Percentiles rank a stretch among this genome's conserved stretches.
Evolutionary conservation across 2,329 filamentous ascomycete species (phyloP).

Genomic region (Ophiognomonia clavigignenti-juglandacearum): DNA sequence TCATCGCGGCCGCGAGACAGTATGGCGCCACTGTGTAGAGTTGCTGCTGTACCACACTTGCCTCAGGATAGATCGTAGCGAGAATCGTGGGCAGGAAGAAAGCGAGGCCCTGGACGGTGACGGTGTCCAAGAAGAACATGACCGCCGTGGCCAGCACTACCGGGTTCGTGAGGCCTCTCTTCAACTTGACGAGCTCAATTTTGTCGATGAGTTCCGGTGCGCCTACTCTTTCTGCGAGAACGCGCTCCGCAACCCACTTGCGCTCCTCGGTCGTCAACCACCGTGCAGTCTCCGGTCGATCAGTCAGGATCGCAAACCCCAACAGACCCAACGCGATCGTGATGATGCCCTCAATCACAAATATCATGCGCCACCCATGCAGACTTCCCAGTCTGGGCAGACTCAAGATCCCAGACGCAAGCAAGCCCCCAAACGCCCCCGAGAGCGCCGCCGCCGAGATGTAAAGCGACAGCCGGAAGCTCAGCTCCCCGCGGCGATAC

Average conservation of each 20-base stretch:
- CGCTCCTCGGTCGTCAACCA: conserved; percentile 63
- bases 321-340: conserved; percentile 47
- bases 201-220: conserved; percentile 56
- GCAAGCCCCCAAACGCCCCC: conserved; percentile 60
- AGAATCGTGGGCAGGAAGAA: conserved; percentile 73
- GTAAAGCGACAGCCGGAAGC: conserved; percentile 57
- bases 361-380: conserved; percentile 64
- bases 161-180: conserved; percentile 60
- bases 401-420: conserved; percentile 56
- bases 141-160: conserved; percentile 44
- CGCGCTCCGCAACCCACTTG: conserved; percentile 54
- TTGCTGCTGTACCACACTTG: conserved; percentile 56
- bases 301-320: conserved; percentile 58
- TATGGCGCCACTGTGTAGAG: conserved; percentile 68
- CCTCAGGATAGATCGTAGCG: conserved; percentile 58
- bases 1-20: conserved; percentile 60
- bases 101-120: conserved; percentile 67
- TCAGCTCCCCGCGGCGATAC: conserved; percentile 58
- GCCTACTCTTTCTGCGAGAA: conserved; percentile 58
- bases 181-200: conserved; percentile 41
- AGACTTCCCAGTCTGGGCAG: conserved; percentile 52
- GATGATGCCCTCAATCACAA: conserved; percentile 66
- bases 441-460: conserved; percentile 60
- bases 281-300: conserved; percentile 59
- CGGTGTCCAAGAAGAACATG: conserved; percentile 61